These are phyloP conservation scores for Fonsecaea monophora DNA, from an alignment of 2,329 filamentous ascomycete genomes.

Conservation along the genomic window DNA sequence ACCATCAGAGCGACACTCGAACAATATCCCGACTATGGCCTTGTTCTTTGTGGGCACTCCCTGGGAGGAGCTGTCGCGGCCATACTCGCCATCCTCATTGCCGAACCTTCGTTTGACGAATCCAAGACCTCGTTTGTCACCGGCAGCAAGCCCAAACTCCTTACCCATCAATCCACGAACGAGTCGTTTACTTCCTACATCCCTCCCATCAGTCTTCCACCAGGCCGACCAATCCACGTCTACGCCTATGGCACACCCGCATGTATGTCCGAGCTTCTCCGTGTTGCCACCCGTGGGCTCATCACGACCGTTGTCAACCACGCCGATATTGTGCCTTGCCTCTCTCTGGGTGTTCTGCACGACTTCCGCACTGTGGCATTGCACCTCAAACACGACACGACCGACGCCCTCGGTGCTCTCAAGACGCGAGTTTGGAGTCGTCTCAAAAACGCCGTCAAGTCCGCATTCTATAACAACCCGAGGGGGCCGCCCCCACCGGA, in stretches of 20 bases:
- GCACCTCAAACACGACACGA: slow-evolving; percentile 74
- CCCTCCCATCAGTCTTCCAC: slow-evolving; percentile 62
- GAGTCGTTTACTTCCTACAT: slow-evolving; percentile 42
- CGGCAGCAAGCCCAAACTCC: slow-evolving; percentile 56
- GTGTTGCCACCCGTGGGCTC: slow-evolving; percentile 72
- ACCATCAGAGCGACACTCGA: slow-evolving; percentile 71
- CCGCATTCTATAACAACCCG: slow-evolving; percentile 38
- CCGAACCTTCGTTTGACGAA: slow-evolving; percentile 59
- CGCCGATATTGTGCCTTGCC: slow-evolving; percentile 74
- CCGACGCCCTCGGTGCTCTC: slow-evolving; percentile 70
- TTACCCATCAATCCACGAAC: slow-evolving; percentile 35
- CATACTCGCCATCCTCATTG: slow-evolving; percentile 73
- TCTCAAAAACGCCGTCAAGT: slow-evolving; percentile 60
- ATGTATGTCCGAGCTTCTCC: slow-evolving; percentile 72
- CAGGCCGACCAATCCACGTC: slow-evolving; percentile 75
- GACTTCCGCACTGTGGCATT: slow-evolving; percentile 76
- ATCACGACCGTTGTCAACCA: slow-evolving; percentile 78
- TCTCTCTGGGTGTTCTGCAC: slow-evolving; percentile 75
- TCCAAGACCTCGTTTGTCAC: slow-evolving; percentile 67
- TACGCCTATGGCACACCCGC: slow-evolving; percentile 79
- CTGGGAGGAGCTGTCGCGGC: slow-evolving; percentile 74
- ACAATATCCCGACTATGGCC: slow-evolving; percentile 71
- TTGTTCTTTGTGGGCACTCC: slow-evolving; percentile 73
- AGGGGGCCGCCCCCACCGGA: slow-evolving; percentile 50
- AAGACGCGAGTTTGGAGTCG: slow-evolving; percentile 70